Conservation (phyloP, 2,329 filamentous ascomycete genomes). For the Fusarium setosum region DNA sequence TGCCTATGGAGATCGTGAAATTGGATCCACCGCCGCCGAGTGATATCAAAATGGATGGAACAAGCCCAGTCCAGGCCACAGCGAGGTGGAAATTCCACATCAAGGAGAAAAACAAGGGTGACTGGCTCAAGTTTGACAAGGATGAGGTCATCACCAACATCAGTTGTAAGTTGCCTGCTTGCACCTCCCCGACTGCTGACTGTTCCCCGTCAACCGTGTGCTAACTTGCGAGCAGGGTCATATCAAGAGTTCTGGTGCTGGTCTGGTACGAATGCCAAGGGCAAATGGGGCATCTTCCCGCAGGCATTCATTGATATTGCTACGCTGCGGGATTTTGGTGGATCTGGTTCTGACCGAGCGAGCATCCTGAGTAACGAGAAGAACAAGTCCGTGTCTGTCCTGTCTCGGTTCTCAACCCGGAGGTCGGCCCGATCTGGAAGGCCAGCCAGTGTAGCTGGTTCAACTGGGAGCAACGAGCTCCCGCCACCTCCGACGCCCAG, state of each 20-base stretch:
- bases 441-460: slow-evolving; percentile 48
- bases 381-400: slow-evolving; percentile 47
- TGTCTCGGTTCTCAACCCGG: slow-evolving; percentile 50
- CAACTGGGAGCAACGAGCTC: slow-evolving; percentile 46
- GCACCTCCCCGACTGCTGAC: background rate
- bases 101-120: slow-evolving; percentile 52
- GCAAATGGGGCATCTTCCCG: slow-evolving; percentile 65
- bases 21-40: slow-evolving; percentile 59
- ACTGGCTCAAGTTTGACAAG: slow-evolving; percentile 73
- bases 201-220: background rate
- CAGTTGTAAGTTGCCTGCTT: slow-evolving; percentile 56
- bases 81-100: slow-evolving; percentile 65
- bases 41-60: slow-evolving; percentile 59
- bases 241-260: slow-evolving; percentile 66
- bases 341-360: slow-evolving; percentile 43
- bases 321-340: slow-evolving; percentile 54
- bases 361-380: slow-evolving; percentile 49
- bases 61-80: slow-evolving; percentile 60
- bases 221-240: slow-evolving; percentile 49
- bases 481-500: slow-evolving; percentile 29
- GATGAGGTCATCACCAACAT: slow-evolving; percentile 76
- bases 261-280: slow-evolving; percentile 63
- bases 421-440: slow-evolving; percentile 43
- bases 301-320: slow-evolving; percentile 59
- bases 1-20: slow-evolving; percentile 61